Evolutionary conservation across 2,329 filamentous ascomycete genomes (phyloP).

Genomic region (Neopestalotiopsis sp.): DNA sequence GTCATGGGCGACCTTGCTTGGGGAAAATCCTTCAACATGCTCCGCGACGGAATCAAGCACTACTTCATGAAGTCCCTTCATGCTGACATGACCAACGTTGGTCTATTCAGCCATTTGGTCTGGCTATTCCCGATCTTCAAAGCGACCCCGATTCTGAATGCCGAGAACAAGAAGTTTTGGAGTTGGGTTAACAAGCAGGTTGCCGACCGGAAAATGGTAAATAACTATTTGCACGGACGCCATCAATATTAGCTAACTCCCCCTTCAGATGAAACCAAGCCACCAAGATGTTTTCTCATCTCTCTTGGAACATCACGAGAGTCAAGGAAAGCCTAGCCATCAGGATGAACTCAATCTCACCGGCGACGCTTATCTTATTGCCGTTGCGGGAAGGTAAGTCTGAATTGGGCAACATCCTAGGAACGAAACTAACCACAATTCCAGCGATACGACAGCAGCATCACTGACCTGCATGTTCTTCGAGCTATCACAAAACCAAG

Average conservation of each 20-base stretch:
- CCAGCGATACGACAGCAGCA: constrained; percentile 53
- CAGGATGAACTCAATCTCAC: constrained; percentile 33
- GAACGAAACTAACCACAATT: not conserved
- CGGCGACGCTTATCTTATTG: constrained; percentile 37
- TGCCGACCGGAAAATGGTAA: not conserved
- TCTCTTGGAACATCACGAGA: constrained; percentile 35
- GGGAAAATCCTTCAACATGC: constrained; percentile 37
- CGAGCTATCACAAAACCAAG: constrained; percentile 33
- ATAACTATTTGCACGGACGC: not conserved
- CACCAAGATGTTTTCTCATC: constrained; percentile 38
- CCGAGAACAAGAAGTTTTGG: constrained; percentile 26
- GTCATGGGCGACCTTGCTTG: constrained; percentile 41
- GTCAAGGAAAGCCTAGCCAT: constrained; percentile 22
- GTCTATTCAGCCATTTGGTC: constrained; percentile 30
- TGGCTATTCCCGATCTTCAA: constrained; percentile 30
- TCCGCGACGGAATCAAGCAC: constrained; percentile 24
- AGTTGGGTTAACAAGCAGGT: constrained; percentile 25
- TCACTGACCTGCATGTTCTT: constrained; percentile 38
- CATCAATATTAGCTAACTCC: not conserved
- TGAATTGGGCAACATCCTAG: not conserved
- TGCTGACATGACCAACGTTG: constrained; percentile 29
- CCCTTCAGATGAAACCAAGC: constrained; percentile 24
- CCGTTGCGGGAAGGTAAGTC: constrained; percentile 38
- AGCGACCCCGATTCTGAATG: constrained; percentile 28
- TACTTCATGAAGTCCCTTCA: constrained; percentile 33